Evolutionary conservation across 305 asterid genomes (phyloP).

Genomic region (Lippia alba): DNA sequence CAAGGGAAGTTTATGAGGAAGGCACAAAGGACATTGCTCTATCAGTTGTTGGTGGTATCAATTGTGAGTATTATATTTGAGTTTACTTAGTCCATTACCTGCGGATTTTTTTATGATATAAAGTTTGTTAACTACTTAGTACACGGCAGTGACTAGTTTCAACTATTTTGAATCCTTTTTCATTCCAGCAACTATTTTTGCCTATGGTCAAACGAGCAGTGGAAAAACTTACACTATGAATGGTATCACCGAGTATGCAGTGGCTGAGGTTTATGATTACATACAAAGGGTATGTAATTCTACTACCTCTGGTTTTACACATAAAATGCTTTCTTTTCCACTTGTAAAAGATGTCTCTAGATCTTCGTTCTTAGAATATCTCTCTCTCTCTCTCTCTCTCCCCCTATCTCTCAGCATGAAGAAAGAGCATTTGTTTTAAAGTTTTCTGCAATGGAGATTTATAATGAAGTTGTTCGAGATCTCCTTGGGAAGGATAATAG

Average conservation of each 20-base stretch:
- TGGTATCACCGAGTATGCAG: slow-evolving; percentile 92
- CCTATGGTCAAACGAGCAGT: slow-evolving; percentile 97
- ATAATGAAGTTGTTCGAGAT: slow-evolving; percentile 95
- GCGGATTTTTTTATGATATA: slow-evolving; percentile 19
- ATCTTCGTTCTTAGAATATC: slow-evolving; percentile 14
- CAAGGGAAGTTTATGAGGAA: slow-evolving; percentile 81
- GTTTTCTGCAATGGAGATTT: slow-evolving; percentile 94
- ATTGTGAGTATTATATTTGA: slow-evolving; percentile 62
- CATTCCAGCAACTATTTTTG: slow-evolving; percentile 83
- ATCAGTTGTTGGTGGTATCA: slow-evolving; percentile 84
- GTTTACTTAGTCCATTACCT: slow-evolving; percentile 25
- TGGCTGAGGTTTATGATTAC: slow-evolving; percentile 83
- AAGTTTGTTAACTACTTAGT: slow-evolving; percentile 18
- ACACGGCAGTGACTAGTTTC: slow-evolving; percentile 29
- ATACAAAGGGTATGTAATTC: slow-evolving; percentile 63
- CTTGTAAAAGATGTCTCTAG: slow-evolving; percentile 23
- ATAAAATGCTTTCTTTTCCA: slow-evolving; percentile 26
- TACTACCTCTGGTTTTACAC: slow-evolving; percentile 20
- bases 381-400: slow-evolving; percentile 19
- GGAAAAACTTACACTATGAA: slow-evolving; percentile 98
- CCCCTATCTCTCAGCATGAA: slow-evolving; percentile 65
- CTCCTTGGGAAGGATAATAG: slow-evolving; percentile 79
- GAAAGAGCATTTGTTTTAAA: slow-evolving; percentile 90
- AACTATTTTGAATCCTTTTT: slow-evolving; percentile 31
- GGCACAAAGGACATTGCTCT: slow-evolving; percentile 84